Evolutionary conservation across 768 basidiomycete species (phyloP).

Genomic region (Mycena chlorophos): DNA sequence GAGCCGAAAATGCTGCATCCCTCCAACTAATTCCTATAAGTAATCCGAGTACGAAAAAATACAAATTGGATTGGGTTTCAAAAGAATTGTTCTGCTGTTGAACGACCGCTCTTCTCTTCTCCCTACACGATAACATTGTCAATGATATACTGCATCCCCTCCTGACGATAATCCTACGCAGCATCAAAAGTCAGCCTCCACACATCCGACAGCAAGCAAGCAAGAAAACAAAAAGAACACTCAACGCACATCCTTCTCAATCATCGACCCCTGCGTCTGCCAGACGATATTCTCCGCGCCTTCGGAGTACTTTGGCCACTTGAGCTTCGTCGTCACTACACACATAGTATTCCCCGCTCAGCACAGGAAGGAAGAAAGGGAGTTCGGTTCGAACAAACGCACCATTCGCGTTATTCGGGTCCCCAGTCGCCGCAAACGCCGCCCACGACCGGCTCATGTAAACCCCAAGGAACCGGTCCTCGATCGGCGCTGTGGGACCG

Average conservation of each 20-base stretch:
- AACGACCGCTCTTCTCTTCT: too few relatives aligned
- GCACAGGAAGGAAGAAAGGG: neutral
- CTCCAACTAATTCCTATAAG: too few relatives aligned
- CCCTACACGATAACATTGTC: too few relatives aligned
- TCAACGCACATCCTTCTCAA: neutral
- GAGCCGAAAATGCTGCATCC: too few relatives aligned
- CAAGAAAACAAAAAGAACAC: neutral
- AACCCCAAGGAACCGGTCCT: conserved; percentile 2
- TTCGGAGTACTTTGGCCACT: conserved; percentile 6
- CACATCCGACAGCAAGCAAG: too few relatives aligned
- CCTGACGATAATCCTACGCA: neutral
- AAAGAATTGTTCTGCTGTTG: too few relatives aligned
- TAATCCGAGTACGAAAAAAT: too few relatives aligned
- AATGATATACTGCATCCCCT: neutral
- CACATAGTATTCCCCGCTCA: too few relatives aligned
- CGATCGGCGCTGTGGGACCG: neutral
- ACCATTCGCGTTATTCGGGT: conserved; percentile 5
- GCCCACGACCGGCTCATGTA: conserved; percentile 4
- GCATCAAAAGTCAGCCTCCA: too few relatives aligned
- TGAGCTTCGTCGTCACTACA: neutral
- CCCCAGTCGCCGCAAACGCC: neutral
- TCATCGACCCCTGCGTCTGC: neutral
- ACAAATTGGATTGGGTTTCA: too few relatives aligned
- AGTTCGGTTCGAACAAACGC: neutral
- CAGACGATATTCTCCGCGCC: neutral